Evolutionary conservation across 108 stramenopile genomes (phyloP).

Genomic region (Cyclotella baltica): DNA sequence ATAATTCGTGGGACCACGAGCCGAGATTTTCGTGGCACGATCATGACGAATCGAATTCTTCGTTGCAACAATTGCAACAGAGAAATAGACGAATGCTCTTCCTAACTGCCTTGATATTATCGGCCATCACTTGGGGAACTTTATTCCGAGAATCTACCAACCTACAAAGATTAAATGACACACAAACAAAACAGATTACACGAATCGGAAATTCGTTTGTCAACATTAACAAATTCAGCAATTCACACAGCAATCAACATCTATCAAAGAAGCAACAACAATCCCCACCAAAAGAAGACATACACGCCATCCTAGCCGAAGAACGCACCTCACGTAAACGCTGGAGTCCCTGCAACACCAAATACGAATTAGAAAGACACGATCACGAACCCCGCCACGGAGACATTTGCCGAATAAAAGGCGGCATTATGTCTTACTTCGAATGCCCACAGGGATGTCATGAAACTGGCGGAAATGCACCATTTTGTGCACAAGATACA

Average conservation of each 20-base stretch:
- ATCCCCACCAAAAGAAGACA: slow-evolving; percentile 16
- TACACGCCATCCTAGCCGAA: slow-evolving; percentile 11
- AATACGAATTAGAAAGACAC: slow-evolving; percentile 39
- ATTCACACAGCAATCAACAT: neutral
- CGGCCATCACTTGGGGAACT: slow-evolving; percentile 12
- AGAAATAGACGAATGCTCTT: slow-evolving; percentile 18
- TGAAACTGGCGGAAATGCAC: slow-evolving; percentile 24
- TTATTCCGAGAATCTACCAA: neutral
- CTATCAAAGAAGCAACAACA: slow-evolving; percentile 9
- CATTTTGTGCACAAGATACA: slow-evolving; percentile 28
- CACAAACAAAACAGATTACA: neutral
- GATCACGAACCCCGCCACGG: slow-evolving; percentile 36
- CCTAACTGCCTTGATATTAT: slow-evolving; percentile 8
- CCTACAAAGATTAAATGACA: neutral
- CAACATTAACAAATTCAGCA: neutral
- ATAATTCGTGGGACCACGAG: neutral
- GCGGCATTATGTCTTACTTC: slow-evolving; percentile 20
- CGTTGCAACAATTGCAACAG: slow-evolving; percentile 8
- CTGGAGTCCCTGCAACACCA: slow-evolving; percentile 37
- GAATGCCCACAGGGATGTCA: slow-evolving; percentile 33
- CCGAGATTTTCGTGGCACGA: neutral
- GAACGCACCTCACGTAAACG: neutral
- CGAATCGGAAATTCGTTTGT: slow-evolving; percentile 3
- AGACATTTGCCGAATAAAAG: slow-evolving; percentile 37
- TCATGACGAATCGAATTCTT: neutral